Evolutionary conservation across 352 stramenopile species (phyloP), one percentile per base, ranked within the genome.

Genomic region (Pilasporangium apinafurcum): DNA sequence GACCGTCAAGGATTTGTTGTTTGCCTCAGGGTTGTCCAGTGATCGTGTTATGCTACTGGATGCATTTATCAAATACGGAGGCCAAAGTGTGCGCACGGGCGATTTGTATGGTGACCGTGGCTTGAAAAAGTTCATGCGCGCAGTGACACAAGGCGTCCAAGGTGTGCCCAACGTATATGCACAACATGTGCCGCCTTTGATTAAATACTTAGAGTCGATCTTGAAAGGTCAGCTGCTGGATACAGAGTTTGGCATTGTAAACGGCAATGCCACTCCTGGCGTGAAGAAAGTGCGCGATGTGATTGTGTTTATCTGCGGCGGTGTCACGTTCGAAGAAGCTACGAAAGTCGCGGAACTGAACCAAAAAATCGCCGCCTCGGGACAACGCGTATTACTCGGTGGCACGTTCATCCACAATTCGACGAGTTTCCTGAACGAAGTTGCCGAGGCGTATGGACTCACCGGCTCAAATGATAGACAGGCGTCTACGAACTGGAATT

Each of bases 271-370:
- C 13, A 95, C 92, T 35, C 75, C 98, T 1, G 72, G 98, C 12
- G 84, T 98, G 54, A 95, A 98, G 51, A 98, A 95, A 3, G 76
- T 99, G 24, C 66, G 84, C 44, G 90, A 98, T 58, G 85, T 99
- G 24, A 92, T 99, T 49, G 86, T 99, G 37, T 99, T 98, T 62
- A 96, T 99, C 67, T 93, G 97, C 13, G 97, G 97, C 44, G 97
- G 97, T 47, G 89, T 92, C 22, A 99, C 97, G 8, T 99, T 98
- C 59, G 97, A 99, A 65, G 97, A 99, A 72, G 93, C 95, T n/a
- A 95, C 85, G 42, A 98, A 98, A 54, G 87, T 99, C 33, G 91
- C 77, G 18, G 89, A 98, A 58, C 87, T 99, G 43, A 99, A 99
- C 62, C 62, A 90, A 56, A 86, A 86, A 44, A 58, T 83, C 20